A percentile compares a stretch with the other conserved stretches of the same genome.
Evolutionary conservation across 768 basidiomycete species (phyloP).

Genomic region (Lactarius evosmus): DNA sequence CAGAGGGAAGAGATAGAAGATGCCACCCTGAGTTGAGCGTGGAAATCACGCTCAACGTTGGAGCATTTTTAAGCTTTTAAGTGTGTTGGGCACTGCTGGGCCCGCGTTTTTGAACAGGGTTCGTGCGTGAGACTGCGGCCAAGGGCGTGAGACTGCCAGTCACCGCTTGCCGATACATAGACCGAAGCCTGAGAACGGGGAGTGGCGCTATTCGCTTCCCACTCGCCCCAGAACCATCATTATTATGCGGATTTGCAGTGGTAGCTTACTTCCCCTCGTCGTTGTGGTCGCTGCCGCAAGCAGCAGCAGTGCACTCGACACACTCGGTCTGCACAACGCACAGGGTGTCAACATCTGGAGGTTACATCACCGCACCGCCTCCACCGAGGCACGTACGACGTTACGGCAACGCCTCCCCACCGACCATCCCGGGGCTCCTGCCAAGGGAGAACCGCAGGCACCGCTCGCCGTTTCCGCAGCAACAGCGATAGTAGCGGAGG

Average conservation of each 20-base stretch:
- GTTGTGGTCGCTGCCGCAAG: not conserved
- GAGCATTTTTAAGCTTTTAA: not conserved
- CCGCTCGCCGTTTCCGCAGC: not conserved
- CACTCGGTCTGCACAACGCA: not conserved
- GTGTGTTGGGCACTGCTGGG: not conserved
- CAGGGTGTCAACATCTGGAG: not conserved
- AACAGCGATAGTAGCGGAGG: not conserved
- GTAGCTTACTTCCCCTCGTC: not conserved
- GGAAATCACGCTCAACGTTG: not conserved
- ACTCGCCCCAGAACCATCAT: not conserved
- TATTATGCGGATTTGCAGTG: not conserved
- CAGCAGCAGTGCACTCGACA: not conserved
- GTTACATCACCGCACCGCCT: not conserved
- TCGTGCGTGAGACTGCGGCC: not conserved
- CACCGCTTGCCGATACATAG: not conserved
- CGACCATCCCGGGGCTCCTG: not conserved
- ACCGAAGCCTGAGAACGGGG: not conserved
- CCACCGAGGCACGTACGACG: not conserved
- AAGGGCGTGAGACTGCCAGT: not conserved
- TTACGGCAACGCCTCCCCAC: not conserved
- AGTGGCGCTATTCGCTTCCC: not conserved
- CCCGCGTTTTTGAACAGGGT: not conserved
- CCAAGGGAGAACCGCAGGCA: slow-evolving; percentile 1
- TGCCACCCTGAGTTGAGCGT: not conserved
- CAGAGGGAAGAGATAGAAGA: too few relatives aligned